Conservation (phyloP, 345 rosid species). For the Gossypium stocksii region DNA sequence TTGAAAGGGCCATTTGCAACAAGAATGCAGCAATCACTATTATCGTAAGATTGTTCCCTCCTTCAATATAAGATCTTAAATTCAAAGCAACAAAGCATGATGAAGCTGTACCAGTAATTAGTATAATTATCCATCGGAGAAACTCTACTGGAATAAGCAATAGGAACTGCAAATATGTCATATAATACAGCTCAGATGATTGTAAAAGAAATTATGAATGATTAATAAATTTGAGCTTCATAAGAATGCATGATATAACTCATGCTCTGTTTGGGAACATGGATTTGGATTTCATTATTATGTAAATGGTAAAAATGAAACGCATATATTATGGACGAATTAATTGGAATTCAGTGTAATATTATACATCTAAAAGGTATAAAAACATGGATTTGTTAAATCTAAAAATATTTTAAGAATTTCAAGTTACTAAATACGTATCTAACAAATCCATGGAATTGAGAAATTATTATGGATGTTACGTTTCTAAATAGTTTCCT, state of each 20-base stretch:
- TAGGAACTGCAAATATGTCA: slow-evolving; percentile 50
- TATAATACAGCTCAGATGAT: slow-evolving; percentile 1
- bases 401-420: too few species aligned
- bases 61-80: slow-evolving; percentile 49
- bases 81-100: slow-evolving; percentile 71
- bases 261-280: too few species aligned
- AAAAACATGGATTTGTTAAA: too few species aligned
- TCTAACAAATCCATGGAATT: too few species aligned
- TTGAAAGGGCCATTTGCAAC: slow-evolving; percentile 74
- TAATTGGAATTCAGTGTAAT: too few species aligned
- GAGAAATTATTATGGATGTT: too few species aligned
- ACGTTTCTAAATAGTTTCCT: too few species aligned
- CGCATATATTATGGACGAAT: too few species aligned
- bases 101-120: slow-evolving; percentile 59
- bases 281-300: too few species aligned
- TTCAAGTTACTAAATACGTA: too few species aligned
- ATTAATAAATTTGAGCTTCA: background rate
- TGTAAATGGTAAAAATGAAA: too few species aligned
- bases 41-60: slow-evolving; percentile 46
- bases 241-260: background rate
- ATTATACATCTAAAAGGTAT: too few species aligned
- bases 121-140: slow-evolving; percentile 79
- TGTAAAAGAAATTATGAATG: background rate
- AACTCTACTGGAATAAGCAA: slow-evolving; percentile 76
- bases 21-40: slow-evolving; percentile 57